A percentile compares a stretch with the other conserved stretches of the same genome.
phyloP scores from a whole-genome alignment of 257 asterid genomes.

The Ilex asprella region DNA sequence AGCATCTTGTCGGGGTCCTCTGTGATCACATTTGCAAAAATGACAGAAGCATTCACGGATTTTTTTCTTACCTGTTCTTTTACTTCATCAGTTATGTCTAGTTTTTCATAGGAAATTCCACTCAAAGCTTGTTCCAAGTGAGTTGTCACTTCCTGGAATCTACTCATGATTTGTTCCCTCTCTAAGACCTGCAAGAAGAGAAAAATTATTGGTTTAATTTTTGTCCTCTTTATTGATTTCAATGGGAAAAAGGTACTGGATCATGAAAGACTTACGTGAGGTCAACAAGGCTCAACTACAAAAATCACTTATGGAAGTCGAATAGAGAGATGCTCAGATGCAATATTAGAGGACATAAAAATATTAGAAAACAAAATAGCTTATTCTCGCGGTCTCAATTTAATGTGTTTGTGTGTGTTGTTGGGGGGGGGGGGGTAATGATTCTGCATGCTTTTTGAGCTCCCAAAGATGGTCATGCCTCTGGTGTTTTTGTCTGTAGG shows the following conservation, averaged over 20 bases:
- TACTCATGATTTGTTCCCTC: slow-evolving; percentile 64
- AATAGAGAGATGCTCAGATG: slow-evolving; percentile 1
- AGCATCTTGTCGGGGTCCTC: background rate
- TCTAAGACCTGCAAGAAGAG: slow-evolving; percentile 70
- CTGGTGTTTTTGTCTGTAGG: no score
- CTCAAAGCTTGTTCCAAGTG: slow-evolving; percentile 78
- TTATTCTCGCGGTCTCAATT: background rate
- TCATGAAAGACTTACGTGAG: background rate
- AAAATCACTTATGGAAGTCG: background rate
- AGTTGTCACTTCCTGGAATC: slow-evolving; percentile 71
- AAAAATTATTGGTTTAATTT: slow-evolving; percentile 10
- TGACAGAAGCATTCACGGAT: background rate
- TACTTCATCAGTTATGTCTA: slow-evolving; percentile 92
- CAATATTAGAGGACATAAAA: background rate
- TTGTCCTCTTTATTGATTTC: slow-evolving; percentile 5
- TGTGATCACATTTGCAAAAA: background rate
- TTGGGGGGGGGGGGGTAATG: no score
- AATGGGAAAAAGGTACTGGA: background rate
- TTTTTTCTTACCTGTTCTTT: slow-evolving; percentile 69
- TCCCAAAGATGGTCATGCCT: no score
- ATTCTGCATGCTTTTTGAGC: no score
- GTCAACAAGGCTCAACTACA: background rate
- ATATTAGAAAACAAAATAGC: background rate
- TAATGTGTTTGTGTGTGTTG: no score
- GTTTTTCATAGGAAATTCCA: slow-evolving; percentile 68